Percentiles rank a stretch among this genome's conserved stretches.
Conservation (phyloP, 495 filamentous ascomycete genomes). For the Neurospora discreta region DNA sequence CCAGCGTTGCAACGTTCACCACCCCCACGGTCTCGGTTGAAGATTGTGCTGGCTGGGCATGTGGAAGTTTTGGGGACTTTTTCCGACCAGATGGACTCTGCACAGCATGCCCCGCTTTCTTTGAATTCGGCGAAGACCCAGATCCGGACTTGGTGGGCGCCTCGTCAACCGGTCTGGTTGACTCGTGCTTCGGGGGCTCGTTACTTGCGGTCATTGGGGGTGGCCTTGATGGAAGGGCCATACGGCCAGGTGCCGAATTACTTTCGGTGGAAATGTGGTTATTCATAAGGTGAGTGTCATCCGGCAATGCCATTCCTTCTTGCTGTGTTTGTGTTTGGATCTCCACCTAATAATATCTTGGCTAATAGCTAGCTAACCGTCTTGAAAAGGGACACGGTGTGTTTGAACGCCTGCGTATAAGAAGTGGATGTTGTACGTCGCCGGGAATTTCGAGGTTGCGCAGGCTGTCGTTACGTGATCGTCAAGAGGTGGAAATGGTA, state of each 20-base stretch:
- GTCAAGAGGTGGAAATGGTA: conserved; percentile 2
- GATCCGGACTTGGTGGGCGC: background rate
- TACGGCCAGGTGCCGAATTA: conserved; percentile 14
- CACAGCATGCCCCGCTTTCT: background rate
- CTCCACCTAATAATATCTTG: background rate
- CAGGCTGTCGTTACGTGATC: background rate
- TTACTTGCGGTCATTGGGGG: conserved; percentile 3
- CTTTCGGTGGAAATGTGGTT: conserved; percentile 3
- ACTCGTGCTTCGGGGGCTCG: conserved; percentile 4
- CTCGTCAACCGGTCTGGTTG: conserved; percentile 2
- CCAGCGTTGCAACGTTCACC: background rate
- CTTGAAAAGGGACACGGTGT: background rate
- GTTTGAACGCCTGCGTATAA: background rate
- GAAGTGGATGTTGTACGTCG: background rate
- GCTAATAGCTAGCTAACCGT: background rate
- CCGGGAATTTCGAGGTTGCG: background rate
- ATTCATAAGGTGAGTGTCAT: conserved; percentile 1
- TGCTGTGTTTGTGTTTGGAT: background rate
- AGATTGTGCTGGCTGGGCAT: conserved; percentile 2
- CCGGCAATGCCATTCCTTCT: conserved; percentile 14
- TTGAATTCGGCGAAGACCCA: conserved; percentile 7
- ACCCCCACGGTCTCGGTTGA: conserved; percentile 1
- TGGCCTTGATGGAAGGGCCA: conserved; percentile 19
- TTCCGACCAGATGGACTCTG: conserved; percentile 3
- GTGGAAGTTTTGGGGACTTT: conserved; percentile 9